Percentiles rank a stretch among this genome's conserved stretches.
Evolutionary conservation across 768 basidiomycete genomes (phyloP).

Genomic region (Daedaleopsis nitida): DNA sequence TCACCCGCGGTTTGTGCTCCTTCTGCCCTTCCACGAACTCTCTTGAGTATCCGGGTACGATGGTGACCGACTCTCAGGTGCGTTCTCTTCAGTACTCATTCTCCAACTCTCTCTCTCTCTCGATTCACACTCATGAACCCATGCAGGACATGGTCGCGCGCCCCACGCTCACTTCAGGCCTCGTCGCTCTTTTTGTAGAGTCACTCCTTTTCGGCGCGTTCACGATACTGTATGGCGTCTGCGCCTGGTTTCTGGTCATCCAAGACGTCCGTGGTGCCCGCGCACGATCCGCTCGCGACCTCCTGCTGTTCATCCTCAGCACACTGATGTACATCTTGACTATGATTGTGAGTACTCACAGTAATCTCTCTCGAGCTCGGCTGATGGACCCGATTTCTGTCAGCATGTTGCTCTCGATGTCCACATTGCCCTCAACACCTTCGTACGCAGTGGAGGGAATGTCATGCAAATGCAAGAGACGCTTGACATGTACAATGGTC

Average conservation of each 20-base stretch:
- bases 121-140: neutral
- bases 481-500: neutral
- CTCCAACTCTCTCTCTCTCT: neutral
- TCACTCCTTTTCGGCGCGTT: neutral
- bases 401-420: neutral
- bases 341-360: neutral
- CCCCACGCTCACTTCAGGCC: neutral
- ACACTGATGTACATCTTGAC: neutral
- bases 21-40: neutral
- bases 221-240: neutral
- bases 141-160: neutral
- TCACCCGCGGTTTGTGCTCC: no score
- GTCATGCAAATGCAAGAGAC: neutral
- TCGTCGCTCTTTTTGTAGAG: neutral
- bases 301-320: neutral
- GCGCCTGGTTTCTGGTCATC: neutral
- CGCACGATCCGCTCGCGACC: neutral
- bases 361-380: neutral
- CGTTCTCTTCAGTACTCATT: neutral
- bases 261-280: neutral
- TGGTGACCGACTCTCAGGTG: neutral
- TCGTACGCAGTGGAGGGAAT: neutral
- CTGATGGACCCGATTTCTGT: neutral
- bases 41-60: neutral
- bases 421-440: neutral